Conservation (phyloP, 441 rosid species). For the Croton laevigatus region DNA sequence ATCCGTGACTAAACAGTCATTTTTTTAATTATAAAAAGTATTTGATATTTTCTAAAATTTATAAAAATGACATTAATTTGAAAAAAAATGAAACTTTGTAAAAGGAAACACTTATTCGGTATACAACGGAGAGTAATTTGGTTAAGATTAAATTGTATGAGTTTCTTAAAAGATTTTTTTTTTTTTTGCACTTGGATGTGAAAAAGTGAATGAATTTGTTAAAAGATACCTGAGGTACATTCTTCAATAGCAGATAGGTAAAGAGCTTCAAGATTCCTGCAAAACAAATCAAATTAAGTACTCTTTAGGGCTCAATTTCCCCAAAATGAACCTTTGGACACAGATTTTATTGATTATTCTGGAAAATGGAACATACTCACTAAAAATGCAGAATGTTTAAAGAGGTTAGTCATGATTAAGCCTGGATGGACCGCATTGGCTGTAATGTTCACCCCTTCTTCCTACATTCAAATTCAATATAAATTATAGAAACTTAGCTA, state of each 20-base stretch:
- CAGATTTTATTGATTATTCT: no score
- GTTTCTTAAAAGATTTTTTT: no score
- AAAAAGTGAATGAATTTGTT: no score
- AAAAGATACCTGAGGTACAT: constrained; percentile 65
- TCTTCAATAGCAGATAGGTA: constrained; percentile 74
- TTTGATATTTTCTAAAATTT: no score
- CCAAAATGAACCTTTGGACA: not conserved
- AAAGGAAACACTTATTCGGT: no score
- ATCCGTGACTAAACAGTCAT: no score
- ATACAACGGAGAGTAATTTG: no score
- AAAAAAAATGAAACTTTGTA: no score
- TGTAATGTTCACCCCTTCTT: constrained; percentile 71
- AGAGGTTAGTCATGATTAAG: constrained; percentile 73
- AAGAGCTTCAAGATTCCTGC: constrained; percentile 59
- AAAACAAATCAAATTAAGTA: not conserved
- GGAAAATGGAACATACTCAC: constrained; percentile 43
- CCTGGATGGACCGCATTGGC: constrained; percentile 92
- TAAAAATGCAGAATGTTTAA: constrained; percentile 42
- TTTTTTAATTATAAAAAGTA: no score
- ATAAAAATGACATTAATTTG: no score
- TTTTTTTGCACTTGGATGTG: no score
- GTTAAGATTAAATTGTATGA: no score
- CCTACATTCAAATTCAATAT: constrained; percentile 33
- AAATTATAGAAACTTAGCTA: not conserved
- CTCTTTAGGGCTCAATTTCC: not conserved